Conservation (phyloP, 805 yeast species). For the Yarrowia sp. region DNA sequence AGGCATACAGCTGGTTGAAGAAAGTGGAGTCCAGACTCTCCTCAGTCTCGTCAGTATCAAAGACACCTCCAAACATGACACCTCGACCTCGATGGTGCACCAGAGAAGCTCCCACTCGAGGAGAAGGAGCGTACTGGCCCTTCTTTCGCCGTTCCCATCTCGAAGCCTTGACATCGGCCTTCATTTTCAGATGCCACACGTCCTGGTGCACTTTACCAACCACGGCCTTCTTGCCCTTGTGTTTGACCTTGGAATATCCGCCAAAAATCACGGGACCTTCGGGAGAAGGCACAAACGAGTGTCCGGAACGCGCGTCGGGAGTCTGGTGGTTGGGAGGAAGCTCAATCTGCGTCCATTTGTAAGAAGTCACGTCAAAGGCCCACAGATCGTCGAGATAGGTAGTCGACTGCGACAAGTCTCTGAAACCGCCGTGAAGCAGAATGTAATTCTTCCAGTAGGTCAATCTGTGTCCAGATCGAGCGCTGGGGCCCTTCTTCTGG, state of each 20-base stretch:
- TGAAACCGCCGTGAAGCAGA: constrained; percentile 87
- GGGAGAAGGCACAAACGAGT: constrained; percentile 74
- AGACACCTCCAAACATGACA: constrained; percentile 92
- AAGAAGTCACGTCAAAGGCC: constrained; percentile 88
- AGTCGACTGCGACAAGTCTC: constrained; percentile 85
- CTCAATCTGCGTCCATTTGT: constrained; percentile 90
- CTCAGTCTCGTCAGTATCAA: constrained; percentile 93
- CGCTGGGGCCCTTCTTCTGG: constrained; percentile 68
- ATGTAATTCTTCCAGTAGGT: constrained; percentile 91
- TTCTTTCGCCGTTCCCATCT: constrained; percentile 91
- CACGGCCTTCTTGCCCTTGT: constrained; percentile 77
- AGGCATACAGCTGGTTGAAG: constrained; percentile 79
- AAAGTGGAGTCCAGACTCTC: constrained; percentile 86
- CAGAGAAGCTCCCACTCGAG: constrained; percentile 95
- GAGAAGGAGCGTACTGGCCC: constrained; percentile 88
- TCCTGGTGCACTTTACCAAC: constrained; percentile 90
- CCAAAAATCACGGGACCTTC: constrained; percentile 91
- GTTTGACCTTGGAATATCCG: constrained; percentile 92
- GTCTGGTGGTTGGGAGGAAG: constrained; percentile 79
- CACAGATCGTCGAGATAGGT: constrained; percentile 86
- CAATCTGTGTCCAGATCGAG: constrained; percentile 92
- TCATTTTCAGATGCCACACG: constrained; percentile 87
- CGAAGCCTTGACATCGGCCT: constrained; percentile 73
- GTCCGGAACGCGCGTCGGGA: constrained; percentile 95
- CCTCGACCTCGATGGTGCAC: constrained; percentile 91